Base-by-base conservation (phyloP, 2,329 filamentous ascomycete genomes). In the Monilinia vaccinii-corymbosi region DNA sequence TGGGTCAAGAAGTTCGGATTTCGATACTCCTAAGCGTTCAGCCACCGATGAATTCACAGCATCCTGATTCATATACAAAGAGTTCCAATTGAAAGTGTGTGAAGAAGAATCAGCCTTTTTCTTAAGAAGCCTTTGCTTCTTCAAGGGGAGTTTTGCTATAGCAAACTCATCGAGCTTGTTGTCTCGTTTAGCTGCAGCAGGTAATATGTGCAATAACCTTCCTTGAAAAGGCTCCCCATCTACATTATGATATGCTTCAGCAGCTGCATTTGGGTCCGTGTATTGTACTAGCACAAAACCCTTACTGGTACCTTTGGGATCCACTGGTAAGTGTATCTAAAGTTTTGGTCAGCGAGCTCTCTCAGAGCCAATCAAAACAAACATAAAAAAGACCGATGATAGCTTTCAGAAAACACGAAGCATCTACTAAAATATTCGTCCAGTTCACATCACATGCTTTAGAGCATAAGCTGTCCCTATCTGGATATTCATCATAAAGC, bases 371-470 rank as follows among this genome's bases (percentile, higher is more conserved):
- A 51, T 53, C 52, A 56, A 64, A 65, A 58, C 53, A 36, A 44
- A 59, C 46, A 65, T 57, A 63, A 66, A 59, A 62, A 38, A 8
- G 32, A 40, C 5, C 65, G 64, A 71, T 68, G 63, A 59, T 65
- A 69, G 68, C 72, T 73, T 73, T 77, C 77, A 94, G 91, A 85
- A 82, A 79, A 80, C 76, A 87, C 91, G 86, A 92, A 88, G 90
- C 89, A 96, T 97, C 93, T 99, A 99, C 94, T 97, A 99, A 96
- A 95, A 96, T 94, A 88, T 83, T 90, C 86, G 91, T 86, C 87
- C 87, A 86, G 84, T 81, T 91, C 80, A 84, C 89, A 92, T 95
- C 92, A 97, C 79, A 80, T 91, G 89, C 90, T 77, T 71, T 75
- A 74, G 70, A 80, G 88, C 88, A 93, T 97, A 89, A 91, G 93